Evolutionary conservation across 2,329 filamentous ascomycete genomes (phyloP).

Genomic region (Tolypocladium amazonense): DNA sequence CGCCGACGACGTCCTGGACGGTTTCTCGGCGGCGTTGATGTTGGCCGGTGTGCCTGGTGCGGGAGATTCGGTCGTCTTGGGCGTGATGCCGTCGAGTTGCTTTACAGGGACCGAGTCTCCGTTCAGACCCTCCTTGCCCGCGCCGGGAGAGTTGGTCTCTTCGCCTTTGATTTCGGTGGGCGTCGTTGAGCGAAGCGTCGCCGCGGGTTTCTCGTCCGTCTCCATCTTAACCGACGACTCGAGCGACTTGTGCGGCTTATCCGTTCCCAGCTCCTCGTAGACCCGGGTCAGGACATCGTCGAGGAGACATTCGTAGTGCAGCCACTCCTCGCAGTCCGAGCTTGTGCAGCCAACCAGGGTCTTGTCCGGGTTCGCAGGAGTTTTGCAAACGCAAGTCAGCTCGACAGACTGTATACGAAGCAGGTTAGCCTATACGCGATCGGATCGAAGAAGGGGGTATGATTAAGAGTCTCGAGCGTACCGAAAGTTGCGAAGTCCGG

Average conservation of each 20-base stretch:
- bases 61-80: constrained; percentile 18
- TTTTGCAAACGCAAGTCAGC: constrained; percentile 46
- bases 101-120: constrained; percentile 25
- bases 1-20: constrained; percentile 13
- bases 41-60: constrained; percentile 17
- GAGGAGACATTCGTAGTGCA: constrained; percentile 53
- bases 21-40: constrained; percentile 7
- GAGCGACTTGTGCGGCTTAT: constrained; percentile 35
- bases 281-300: constrained; percentile 41
- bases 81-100: constrained; percentile 18
- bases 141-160: constrained; percentile 40
- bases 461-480: constrained; percentile 21
- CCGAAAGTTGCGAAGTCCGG: constrained; percentile 45
- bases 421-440: constrained; percentile 10
- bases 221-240: constrained; percentile 28
- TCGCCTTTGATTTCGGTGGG: constrained; percentile 40
- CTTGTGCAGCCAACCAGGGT: constrained; percentile 47
- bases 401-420: constrained; percentile 33
- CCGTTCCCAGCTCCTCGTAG: constrained; percentile 37
- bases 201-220: constrained; percentile 17
- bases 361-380: constrained; percentile 52
- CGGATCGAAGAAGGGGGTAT: background rate
- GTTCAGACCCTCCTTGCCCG: constrained; percentile 37
- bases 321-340: constrained; percentile 45
- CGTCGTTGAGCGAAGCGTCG: constrained; percentile 32